These are phyloP conservation scores for Rhizophora mangle DNA, from an alignment of 345 rosid genomes.

Conservation along the genomic window DNA sequence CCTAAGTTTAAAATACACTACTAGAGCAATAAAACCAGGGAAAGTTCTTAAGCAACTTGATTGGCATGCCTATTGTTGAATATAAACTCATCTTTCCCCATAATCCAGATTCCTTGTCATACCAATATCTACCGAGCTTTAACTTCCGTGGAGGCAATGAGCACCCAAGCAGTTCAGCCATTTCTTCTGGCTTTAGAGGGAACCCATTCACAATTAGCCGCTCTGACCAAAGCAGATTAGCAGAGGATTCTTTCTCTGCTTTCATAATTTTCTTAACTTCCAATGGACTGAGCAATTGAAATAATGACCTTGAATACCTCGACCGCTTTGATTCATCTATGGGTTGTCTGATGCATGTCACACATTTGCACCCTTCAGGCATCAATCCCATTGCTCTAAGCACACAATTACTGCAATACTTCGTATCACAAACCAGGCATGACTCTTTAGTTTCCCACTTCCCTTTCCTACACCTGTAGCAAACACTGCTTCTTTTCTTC, in stretches of 20 bases:
- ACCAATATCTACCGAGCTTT: constrained; percentile 96
- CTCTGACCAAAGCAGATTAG: constrained; percentile 94
- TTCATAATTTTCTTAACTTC: constrained; percentile 98
- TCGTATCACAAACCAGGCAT: constrained; percentile 91
- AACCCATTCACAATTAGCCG: constrained; percentile 80
- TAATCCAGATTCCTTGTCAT: constrained; percentile 92
- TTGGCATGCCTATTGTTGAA: constrained; percentile 3
- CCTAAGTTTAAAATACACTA: not conserved
- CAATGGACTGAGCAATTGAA: constrained; percentile 80
- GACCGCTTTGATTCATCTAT: constrained; percentile 82
- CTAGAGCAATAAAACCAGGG: not conserved
- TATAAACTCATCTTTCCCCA: constrained; percentile 80
- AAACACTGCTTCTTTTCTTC: constrained; percentile 57
- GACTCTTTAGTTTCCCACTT: constrained; percentile 97
- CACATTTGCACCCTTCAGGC: constrained; percentile 99
- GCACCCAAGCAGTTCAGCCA: constrained; percentile 77
- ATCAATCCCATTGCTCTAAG: constrained; percentile 99
- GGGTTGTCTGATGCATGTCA: constrained; percentile 72
- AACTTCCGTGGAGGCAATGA: constrained; percentile 76
- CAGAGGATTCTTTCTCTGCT: constrained; percentile 89
- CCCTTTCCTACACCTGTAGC: constrained; percentile 76
- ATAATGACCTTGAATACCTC: constrained; percentile 66
- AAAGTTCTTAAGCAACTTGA: constrained; percentile 15
- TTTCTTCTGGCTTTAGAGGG: constrained; percentile 82
- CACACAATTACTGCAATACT: constrained; percentile 89